Base-by-base conservation (phyloP, 768 basidiomycete genomes). In the Suillus plorans region DNA sequence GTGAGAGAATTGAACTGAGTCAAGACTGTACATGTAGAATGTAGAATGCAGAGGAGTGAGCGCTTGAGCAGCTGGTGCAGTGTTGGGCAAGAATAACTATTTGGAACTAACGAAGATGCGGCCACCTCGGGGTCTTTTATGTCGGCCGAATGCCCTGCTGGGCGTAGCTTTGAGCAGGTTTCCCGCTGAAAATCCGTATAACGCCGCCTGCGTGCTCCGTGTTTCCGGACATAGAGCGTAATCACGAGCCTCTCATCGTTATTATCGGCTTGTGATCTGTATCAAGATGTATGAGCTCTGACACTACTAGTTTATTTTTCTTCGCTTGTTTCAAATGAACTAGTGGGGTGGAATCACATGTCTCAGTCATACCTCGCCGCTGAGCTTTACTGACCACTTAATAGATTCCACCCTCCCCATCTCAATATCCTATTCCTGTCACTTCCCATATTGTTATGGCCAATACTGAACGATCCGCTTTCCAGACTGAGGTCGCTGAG, bases 401-500 rank as follows among this genome's bases (percentile, higher is more conserved):
- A 34, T 28, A 52, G 49, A 65, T 31, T 31, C 31, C 6, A 1
- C 56, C 62, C 50, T 45, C 25, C 14, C 14, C 39, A 37, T 10
- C 10, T 37, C 36, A 37, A 37, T 31, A 37, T 37, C 36, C 36
- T 37, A 37, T 73, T 76, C 73, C 73, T 75, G 63, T 66, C 61
- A 61, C 59, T 63, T 56, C 63, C 34, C 12, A 13, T 36, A 52
- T 63, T 63, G 78, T 61, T 67, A 91, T 91, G 90, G 79, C 86
- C 14, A 70, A 55, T 70, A 76, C 77, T 75, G 91, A 93, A 79
- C 84, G 84, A 77, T 81, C 84, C 57, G 81, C 79, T 63, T 97
- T 97, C 78, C 83, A 86, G 49, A 82, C 86, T 42, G 93, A 99
- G 77, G 92, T 97, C 63, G 87, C 87, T 36, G 79, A 90, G 69